phyloP scores from a whole-genome alignment of 2,329 filamentous ascomycete genomes.

The Cyphellophora attinorum region DNA sequence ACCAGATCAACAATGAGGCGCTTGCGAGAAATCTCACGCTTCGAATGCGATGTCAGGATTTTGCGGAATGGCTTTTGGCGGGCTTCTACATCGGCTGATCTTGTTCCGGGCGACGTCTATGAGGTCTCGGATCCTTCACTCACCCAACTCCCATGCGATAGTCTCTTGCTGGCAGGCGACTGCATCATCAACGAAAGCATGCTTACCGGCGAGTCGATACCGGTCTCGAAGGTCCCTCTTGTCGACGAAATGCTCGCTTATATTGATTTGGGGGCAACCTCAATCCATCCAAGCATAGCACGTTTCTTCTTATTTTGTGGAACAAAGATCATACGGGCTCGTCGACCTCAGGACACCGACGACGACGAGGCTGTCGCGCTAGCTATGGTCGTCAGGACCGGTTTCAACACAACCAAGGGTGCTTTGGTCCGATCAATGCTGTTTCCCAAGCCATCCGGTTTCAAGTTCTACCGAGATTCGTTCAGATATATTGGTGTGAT shows the following conservation, averaged over 20 bases:
- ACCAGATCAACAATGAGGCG: constrained; percentile 87
- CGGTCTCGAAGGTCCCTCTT: constrained; percentile 83
- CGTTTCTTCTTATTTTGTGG: constrained; percentile 89
- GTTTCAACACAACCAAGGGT: constrained; percentile 96
- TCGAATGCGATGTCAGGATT: constrained; percentile 91
- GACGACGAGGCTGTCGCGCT: constrained; percentile 84
- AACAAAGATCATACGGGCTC: constrained; percentile 86
- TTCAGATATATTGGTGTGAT: constrained; percentile 98
- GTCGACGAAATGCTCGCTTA: constrained; percentile 67
- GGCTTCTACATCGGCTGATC: constrained; percentile 72
- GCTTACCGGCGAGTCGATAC: constrained; percentile 94
- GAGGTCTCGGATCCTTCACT: constrained; percentile 91
- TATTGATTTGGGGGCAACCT: constrained; percentile 70
- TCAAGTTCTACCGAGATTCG: constrained; percentile 96
- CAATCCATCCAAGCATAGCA: constrained; percentile 72
- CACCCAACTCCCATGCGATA: constrained; percentile 82
- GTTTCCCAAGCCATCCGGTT: constrained; percentile 94
- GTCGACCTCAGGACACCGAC: constrained; percentile 75
- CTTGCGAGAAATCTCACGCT: constrained; percentile 80
- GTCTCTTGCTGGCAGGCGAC: constrained; percentile 81
- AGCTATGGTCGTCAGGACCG: constrained; percentile 84
- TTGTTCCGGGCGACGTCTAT: constrained; percentile 93
- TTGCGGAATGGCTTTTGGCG: constrained; percentile 94
- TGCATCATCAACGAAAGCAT: constrained; percentile 99
- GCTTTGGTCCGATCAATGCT: constrained; percentile 94